Percentiles rank a stretch among this genome's conserved stretches.
These are phyloP conservation scores for Acanthamoeba rhysodes DNA, from an alignment of 208 protist genomes.

Conservation along the genomic window DNA sequence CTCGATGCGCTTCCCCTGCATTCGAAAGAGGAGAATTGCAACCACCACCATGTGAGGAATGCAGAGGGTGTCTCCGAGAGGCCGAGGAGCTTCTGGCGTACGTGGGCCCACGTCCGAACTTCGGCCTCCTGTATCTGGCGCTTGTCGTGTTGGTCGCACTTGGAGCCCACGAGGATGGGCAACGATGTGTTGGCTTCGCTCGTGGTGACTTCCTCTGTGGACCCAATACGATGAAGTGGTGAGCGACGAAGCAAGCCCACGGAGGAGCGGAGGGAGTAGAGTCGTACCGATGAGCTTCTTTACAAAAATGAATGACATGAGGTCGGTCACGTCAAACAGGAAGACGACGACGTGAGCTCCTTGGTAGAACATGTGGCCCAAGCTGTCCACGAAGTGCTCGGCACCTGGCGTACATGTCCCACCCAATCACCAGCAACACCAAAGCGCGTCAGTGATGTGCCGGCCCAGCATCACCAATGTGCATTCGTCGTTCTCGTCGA, in stretches of 20 bases:
- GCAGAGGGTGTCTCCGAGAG: background rate
- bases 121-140: slow-evolving; percentile 3
- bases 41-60: too few species aligned
- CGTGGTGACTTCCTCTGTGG: slow-evolving; percentile 46
- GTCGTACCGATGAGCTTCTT: slow-evolving; percentile 55
- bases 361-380: slow-evolving; percentile 56
- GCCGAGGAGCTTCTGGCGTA: background rate
- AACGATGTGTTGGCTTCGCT: background rate
- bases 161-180: slow-evolving; percentile 22
- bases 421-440: too few species aligned
- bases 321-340: slow-evolving; percentile 39
- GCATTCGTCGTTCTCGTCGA: too few species aligned
- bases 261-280: background rate
- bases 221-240: too few species aligned
- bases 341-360: slow-evolving; percentile 43
- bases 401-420: background rate
- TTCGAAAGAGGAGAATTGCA: background rate
- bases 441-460: too few species aligned
- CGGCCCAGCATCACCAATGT: background rate
- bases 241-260: background rate
- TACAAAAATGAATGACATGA: slow-evolving; percentile 58
- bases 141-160: slow-evolving; percentile 13
- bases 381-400: slow-evolving; percentile 32
- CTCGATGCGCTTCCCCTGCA: slow-evolving; percentile 41
- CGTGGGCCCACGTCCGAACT: background rate